phyloP scores from a whole-genome alignment of 495 filamentous ascomycete genomes.

The Cryomyces minteri region DNA sequence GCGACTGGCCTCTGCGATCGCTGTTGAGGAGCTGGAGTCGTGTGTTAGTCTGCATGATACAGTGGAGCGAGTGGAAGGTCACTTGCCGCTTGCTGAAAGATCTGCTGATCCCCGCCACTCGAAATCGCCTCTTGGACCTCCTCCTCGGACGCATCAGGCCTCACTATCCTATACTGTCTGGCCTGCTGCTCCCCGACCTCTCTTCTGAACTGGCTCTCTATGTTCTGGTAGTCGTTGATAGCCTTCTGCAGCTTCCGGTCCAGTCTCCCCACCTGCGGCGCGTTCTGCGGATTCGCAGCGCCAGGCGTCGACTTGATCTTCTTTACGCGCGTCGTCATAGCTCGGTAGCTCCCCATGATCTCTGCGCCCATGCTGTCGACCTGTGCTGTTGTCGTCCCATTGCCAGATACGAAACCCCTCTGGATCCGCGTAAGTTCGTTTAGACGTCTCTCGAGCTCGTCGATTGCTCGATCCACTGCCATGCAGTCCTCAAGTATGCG shows the following conservation, averaged over 20 bases:
- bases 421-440: conserved; percentile 39
- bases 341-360: conserved; percentile 64
- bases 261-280: conserved; percentile 57
- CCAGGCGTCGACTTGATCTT: conserved; percentile 64
- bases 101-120: conserved; percentile 45
- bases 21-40: conserved; percentile 33
- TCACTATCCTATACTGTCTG: conserved; percentile 77
- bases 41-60: neutral
- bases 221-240: conserved; percentile 59
- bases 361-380: conserved; percentile 42
- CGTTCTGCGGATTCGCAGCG: conserved; percentile 46
- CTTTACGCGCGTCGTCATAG: conserved; percentile 54
- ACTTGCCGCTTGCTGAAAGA: conserved; percentile 69
- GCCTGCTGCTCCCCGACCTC: conserved; percentile 65
- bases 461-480: conserved; percentile 57
- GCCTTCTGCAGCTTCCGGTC: conserved; percentile 62
- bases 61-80: neutral
- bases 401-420: conserved; percentile 36
- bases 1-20: conserved; percentile 63
- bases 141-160: conserved; percentile 62
- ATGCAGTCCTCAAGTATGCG: conserved; percentile 68
- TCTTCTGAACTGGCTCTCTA: conserved; percentile 59
- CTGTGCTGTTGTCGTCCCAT: conserved; percentile 33
- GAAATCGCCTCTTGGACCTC: conserved; percentile 64
- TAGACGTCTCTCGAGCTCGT: conserved; percentile 49